Conservation (phyloP, 2,329 filamentous ascomycete genomes). For the Penicillium sumatraense region DNA sequence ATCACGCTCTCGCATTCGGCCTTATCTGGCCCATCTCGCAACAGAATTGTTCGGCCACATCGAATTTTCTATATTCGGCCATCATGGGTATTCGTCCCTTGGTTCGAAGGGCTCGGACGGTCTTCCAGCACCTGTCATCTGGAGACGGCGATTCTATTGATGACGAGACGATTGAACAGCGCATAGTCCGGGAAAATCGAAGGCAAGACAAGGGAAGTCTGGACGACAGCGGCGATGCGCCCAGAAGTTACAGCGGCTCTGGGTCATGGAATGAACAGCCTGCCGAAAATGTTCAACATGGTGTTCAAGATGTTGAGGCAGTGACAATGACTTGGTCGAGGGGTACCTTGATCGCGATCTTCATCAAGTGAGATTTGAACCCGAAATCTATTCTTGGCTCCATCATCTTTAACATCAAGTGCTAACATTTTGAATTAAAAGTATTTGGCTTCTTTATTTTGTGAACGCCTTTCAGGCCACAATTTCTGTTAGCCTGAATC, state of each 20-base stretch:
- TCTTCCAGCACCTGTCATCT: constrained; percentile 1
- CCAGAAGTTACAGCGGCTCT: neutral
- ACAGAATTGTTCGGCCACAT: neutral
- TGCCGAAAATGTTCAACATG: constrained; percentile 30
- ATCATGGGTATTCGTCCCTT: constrained; percentile 8
- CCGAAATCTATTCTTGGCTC: neutral
- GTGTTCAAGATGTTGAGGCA: constrained; percentile 51
- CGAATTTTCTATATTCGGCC: neutral
- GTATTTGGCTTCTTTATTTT: constrained; percentile 50
- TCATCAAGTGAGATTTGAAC: constrained; percentile 41
- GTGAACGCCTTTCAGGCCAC: constrained; percentile 48
- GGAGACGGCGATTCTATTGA: constrained; percentile 3
- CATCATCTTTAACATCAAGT: neutral
- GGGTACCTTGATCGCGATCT: constrained; percentile 42
- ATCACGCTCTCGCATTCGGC: neutral
- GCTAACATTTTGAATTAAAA: constrained; percentile 19
- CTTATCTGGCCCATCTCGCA: neutral
- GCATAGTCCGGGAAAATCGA: neutral
- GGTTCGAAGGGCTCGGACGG: constrained; percentile 10
- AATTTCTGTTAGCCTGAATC: constrained; percentile 47
- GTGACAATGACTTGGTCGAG: constrained; percentile 52
- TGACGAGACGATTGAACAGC: neutral
- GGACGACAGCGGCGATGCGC: neutral
- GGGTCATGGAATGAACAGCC: constrained; percentile 7
- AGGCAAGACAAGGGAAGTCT: neutral